phyloP scores from a whole-genome alignment of 2,329 filamentous ascomycete species.

The Colletotrichum agaves region DNA sequence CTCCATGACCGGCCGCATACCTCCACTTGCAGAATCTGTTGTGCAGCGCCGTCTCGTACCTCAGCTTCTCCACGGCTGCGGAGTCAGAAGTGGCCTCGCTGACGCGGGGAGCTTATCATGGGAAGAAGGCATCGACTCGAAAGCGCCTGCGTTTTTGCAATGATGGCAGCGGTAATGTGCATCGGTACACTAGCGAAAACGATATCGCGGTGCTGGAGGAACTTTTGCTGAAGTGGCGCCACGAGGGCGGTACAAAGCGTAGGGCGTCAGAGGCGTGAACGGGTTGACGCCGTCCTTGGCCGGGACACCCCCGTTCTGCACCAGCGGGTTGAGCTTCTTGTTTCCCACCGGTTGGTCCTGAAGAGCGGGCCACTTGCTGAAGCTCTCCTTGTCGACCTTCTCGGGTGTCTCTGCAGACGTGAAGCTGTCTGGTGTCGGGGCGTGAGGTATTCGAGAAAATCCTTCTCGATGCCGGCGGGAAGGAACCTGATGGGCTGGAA shows the following conservation, averaged over 20 bases:
- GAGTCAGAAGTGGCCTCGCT: slow-evolving; percentile 38
- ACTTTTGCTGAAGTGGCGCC: slow-evolving; percentile 40
- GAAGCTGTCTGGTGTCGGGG: slow-evolving; percentile 29
- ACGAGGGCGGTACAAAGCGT: slow-evolving; percentile 45
- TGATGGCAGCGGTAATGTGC: slow-evolving; percentile 45
- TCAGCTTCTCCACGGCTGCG: slow-evolving; percentile 53
- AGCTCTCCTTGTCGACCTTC: slow-evolving; percentile 30
- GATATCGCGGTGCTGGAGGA: slow-evolving; percentile 41
- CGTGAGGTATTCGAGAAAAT: slow-evolving; percentile 61
- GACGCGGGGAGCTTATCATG: slow-evolving; percentile 54
- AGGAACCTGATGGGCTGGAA: slow-evolving; percentile 63
- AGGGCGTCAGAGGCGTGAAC: slow-evolving; percentile 37
- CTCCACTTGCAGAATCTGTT: slow-evolving; percentile 77
- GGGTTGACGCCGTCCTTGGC: slow-evolving; percentile 33
- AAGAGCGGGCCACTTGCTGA: slow-evolving; percentile 28
- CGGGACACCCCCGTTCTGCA: slow-evolving; percentile 28
- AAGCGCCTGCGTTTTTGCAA: slow-evolving; percentile 54
- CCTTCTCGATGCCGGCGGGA: slow-evolving; percentile 55
- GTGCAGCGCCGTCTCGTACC: slow-evolving; percentile 69
- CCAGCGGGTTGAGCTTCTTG: slow-evolving; percentile 30
- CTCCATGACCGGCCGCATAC: slow-evolving; percentile 73
- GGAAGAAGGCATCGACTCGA: slow-evolving; percentile 51
- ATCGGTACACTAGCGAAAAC: slow-evolving; percentile 47
- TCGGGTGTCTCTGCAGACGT: slow-evolving; percentile 23
- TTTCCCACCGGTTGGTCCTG: slow-evolving; percentile 28